phyloP scores from a whole-genome alignment of 1,139 yeast genomes.

The Blastobotrys niveus region DNA sequence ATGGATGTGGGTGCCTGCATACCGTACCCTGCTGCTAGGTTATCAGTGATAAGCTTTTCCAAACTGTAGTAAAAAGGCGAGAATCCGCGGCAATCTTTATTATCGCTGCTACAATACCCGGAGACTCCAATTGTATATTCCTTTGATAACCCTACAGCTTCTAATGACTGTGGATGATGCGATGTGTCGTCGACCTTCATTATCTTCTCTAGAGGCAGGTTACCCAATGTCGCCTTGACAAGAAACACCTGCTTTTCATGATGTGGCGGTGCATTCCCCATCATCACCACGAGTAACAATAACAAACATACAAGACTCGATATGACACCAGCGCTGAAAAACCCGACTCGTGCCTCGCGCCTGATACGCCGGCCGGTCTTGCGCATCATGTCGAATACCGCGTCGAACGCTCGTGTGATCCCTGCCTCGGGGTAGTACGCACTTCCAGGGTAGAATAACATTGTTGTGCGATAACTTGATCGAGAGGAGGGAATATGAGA shows the following conservation, averaged over 20 bases:
- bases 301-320: neutral
- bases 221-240: neutral
- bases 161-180: too few relatives aligned
- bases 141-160: neutral
- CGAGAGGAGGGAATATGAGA: too few relatives aligned
- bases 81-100: conserved; percentile 2
- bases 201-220: neutral
- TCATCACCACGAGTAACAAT: conserved; percentile 5
- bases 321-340: neutral
- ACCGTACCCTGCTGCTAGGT: conserved; percentile 1
- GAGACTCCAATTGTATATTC: conserved; percentile 6
- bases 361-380: neutral
- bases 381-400: neutral
- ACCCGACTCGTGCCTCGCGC: neutral
- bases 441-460: conserved; percentile 1
- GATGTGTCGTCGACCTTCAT: too few relatives aligned
- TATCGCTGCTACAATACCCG: conserved; percentile 5
- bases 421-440: conserved; percentile 2
- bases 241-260: neutral
- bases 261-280: conserved; percentile 10
- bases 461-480: too few relatives aligned
- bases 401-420: neutral
- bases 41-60: neutral
- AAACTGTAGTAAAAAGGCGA: conserved; percentile 10
- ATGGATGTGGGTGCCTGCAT: neutral